Evolutionary conservation across 495 filamentous ascomycete species (phyloP).

Genomic region (Penicillium verhagenii): DNA sequence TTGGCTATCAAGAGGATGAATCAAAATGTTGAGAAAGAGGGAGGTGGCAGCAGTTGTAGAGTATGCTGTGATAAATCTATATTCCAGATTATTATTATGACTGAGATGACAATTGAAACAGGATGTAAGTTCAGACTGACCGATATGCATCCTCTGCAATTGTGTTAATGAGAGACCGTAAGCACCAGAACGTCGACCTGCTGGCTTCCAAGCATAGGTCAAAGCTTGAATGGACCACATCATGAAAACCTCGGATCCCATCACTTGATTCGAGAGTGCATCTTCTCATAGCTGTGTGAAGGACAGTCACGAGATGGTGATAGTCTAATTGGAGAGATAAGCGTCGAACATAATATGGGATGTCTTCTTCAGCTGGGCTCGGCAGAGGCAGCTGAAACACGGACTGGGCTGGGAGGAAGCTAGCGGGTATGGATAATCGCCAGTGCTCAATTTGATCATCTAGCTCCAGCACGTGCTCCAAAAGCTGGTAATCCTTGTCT

Average conservation of each 20-base stretch:
- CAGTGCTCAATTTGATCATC: slow-evolving; percentile 21
- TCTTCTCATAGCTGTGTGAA: slow-evolving; percentile 21
- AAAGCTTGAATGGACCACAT: slow-evolving; percentile 24
- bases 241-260: slow-evolving; percentile 11
- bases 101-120: too few species aligned
- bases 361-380: not conserved
- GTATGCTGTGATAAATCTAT: slow-evolving; percentile 17
- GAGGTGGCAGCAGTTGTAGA: slow-evolving; percentile 7
- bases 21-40: slow-evolving; percentile 20
- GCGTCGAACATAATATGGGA: slow-evolving; percentile 2
- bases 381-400: slow-evolving; percentile 7
- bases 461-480: slow-evolving; percentile 15
- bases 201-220: slow-evolving; percentile 17
- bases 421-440: slow-evolving; percentile 13
- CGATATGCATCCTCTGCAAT: slow-evolving; percentile 11
- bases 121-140: too few species aligned
- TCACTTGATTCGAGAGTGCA: slow-evolving; percentile 8
- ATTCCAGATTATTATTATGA: not conserved
- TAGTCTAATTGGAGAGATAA: slow-evolving; percentile 18
- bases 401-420: slow-evolving; percentile 15
- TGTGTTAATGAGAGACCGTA: slow-evolving; percentile 4
- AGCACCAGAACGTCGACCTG: slow-evolving; percentile 15
- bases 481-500: slow-evolving; percentile 12
- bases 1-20: slow-evolving; percentile 15
- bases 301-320: slow-evolving; percentile 14